Base-by-base conservation (phyloP, 2,329 filamentous ascomycete species). In the Pyricularia grisea region DNA sequence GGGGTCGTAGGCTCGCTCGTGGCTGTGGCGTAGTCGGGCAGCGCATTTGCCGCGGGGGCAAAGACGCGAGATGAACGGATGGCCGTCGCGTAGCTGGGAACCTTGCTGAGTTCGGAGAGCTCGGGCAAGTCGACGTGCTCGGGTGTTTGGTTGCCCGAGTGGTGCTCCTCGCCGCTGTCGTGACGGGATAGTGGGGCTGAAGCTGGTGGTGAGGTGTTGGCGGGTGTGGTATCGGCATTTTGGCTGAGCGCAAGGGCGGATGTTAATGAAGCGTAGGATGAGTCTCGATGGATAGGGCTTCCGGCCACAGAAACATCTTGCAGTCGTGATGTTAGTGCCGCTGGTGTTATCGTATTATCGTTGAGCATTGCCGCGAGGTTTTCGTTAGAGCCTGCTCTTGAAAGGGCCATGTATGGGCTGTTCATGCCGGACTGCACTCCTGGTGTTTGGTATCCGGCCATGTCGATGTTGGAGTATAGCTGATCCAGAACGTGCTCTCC, bases 401-500 rank as follows among this genome's bases (percentile, higher is more conserved):
- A 90, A 67, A 88, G 86, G 9, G 83, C 85, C 74, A 88, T 89
- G 73, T 93, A 90, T 0, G 95, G 95, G 50, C 93, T 97, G 76
- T 87, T 93, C 69, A 92, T 85, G n/a, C 90, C 89, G 68, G 92
- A 90, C 81, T 83, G 86, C 50, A 87, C 81, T 1, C 85, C 88
- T 0, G 92, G 91, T 0, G 92, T 94, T 79, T 93, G 90, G 76
- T 94, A 91, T n/a, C 92, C 92, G 68, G 85, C 88, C 10, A 88
- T 85, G 74, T 97, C 92, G 69, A 97, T 86, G 71, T 94, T 92
- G 73, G 93, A 92, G 79, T 97, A 99, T 1, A 98, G 84, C 76
- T 92, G 90, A 77, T 99, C 95, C 30, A 98, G 87, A 64, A 92
- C 86, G 78, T 98, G 95, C 74, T 94, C 88, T 70, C 93, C 93